Evolutionary conservation across 2,329 filamentous ascomycete genomes (phyloP).

Genomic region (Sarocladium brachiariae): DNA sequence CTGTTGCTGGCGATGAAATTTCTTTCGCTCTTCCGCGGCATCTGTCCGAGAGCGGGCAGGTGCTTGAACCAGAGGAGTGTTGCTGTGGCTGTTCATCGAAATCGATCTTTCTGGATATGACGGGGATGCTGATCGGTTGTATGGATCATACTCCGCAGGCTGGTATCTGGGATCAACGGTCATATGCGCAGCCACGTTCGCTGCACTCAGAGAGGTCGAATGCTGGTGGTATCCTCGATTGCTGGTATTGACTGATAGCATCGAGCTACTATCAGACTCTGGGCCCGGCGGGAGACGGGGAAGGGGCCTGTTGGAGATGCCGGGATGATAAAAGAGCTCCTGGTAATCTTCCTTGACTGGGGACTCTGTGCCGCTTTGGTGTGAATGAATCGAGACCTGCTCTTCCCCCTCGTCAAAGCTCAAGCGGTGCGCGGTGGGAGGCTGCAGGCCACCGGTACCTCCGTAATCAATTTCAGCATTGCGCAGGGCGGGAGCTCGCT

Average conservation of each 20-base stretch:
- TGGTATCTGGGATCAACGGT: slow-evolving; percentile 30
- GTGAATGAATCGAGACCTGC: slow-evolving; percentile 49
- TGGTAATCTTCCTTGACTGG: slow-evolving; percentile 68
- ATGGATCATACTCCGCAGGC: slow-evolving; percentile 18
- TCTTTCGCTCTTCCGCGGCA: slow-evolving; percentile 64
- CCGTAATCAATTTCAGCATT: slow-evolving; percentile 76
- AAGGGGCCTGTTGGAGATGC: slow-evolving; percentile 59
- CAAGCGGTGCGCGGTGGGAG: slow-evolving; percentile 64
- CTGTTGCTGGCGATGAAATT: slow-evolving; percentile 45
- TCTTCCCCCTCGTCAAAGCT: slow-evolving; percentile 96
- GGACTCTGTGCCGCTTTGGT: slow-evolving; percentile 56
- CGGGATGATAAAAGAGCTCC: slow-evolving; percentile 91
- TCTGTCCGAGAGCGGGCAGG: slow-evolving; percentile 94
- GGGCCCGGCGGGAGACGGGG: slow-evolving; percentile 55
- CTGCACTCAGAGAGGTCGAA: slow-evolving; percentile 30
- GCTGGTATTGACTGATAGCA: slow-evolving; percentile 41
- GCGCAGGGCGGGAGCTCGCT: slow-evolving; percentile 34
- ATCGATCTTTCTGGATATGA: slow-evolving; percentile 62
- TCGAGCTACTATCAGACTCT: slow-evolving; percentile 53
- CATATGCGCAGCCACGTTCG: slow-evolving; percentile 14
- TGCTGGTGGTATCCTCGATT: slow-evolving; percentile 32
- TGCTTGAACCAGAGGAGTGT: slow-evolving; percentile 68
- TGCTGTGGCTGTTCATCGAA: slow-evolving; percentile 76
- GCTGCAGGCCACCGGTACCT: slow-evolving; percentile 81
- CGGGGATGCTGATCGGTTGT: slow-evolving; percentile 13